A percentile compares a stretch with the other conserved stretches of the same genome.
These are phyloP conservation scores for Cinnamomum micranthum DNA, from an alignment of 164 flowering plant species.

Conservation along the genomic window DNA sequence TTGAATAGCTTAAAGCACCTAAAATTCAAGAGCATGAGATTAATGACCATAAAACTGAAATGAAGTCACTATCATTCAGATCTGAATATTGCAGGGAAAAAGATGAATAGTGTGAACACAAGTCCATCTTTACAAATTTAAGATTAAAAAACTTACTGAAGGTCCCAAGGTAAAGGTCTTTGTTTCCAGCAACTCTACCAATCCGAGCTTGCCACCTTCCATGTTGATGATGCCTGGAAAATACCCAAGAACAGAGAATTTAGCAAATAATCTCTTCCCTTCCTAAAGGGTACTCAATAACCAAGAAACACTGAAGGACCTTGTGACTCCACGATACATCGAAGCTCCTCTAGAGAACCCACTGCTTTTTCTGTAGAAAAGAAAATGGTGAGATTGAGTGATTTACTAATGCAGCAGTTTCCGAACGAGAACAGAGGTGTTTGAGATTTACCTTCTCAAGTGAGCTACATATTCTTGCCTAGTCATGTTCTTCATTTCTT, in stretches of 20 bases:
- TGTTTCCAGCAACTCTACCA: constrained; percentile 90
- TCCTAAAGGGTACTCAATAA: not conserved
- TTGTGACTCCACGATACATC: constrained; percentile 89
- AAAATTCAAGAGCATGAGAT: not conserved
- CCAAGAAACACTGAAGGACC: constrained; percentile 31
- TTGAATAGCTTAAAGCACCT: constrained; percentile 10
- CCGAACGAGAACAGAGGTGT: not conserved
- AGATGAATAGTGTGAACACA: not conserved
- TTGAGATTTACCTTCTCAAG: constrained; percentile 55
- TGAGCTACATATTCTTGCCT: constrained; percentile 88
- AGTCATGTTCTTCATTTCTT: constrained; percentile 91
- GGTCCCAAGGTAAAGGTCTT: constrained; percentile 90
- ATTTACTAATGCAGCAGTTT: not conserved
- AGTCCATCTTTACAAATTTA: not conserved
- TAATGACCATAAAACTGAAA: not conserved
- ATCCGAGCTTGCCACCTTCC: constrained; percentile 97
- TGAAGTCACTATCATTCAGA: not conserved
- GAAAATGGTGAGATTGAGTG: not conserved
- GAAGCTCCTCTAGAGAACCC: constrained; percentile 95
- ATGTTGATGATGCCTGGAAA: constrained; percentile 78
- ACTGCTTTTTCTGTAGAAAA: constrained; percentile 67
- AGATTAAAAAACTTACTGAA: constrained; percentile 47
- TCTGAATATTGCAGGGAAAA: not conserved
- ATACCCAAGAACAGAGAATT: constrained; percentile 7
- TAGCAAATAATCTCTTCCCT: not conserved